Evolutionary conservation across 1,284 basidiomycete species (phyloP).

Genomic region (Ceratobasidium sp.): DNA sequence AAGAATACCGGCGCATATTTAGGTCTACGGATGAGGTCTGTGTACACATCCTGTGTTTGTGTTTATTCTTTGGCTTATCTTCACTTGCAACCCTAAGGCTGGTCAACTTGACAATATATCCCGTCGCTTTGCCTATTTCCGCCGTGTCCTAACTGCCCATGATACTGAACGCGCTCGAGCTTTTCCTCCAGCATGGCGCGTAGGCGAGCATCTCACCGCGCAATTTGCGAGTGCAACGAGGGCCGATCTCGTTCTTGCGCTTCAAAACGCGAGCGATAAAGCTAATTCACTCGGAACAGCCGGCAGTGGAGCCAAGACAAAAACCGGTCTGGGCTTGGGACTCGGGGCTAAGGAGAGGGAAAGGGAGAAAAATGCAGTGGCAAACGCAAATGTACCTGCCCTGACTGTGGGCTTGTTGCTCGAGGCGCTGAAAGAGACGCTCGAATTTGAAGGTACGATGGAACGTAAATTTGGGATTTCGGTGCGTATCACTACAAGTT

Average conservation of each 20-base stretch:
- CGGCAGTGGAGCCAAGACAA: neutral
- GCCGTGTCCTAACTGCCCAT: constrained; percentile 88
- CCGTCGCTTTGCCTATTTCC: constrained; percentile 95
- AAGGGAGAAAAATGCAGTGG: constrained; percentile 53
- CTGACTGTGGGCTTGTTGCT: constrained; percentile 83
- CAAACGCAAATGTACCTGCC: constrained; percentile 59
- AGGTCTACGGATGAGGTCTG: constrained; percentile 84
- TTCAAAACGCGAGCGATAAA: constrained; percentile 31
- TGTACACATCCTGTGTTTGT: constrained; percentile 12
- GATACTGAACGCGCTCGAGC: constrained; percentile 88
- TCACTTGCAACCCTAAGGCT: constrained; percentile 61
- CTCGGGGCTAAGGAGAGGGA: constrained; percentile 44
- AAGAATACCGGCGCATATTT: constrained; percentile 98
- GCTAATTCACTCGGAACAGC: neutral
- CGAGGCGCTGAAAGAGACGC: constrained; percentile 86
- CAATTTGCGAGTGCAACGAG: constrained; percentile 88
- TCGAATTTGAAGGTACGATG: constrained; percentile 88
- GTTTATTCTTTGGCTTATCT: neutral
- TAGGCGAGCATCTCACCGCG: constrained; percentile 82
- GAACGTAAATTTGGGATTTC: constrained; percentile 82
- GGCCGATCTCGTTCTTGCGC: constrained; percentile 32
- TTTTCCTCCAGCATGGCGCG: constrained; percentile 87
- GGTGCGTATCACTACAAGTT: constrained; percentile 64
- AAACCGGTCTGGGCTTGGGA: constrained; percentile 8
- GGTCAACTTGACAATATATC: constrained; percentile 97